These are phyloP conservation scores for Claviceps pazoutovae DNA, from an alignment of 2,329 filamentous ascomycete species.

Conservation along the genomic window DNA sequence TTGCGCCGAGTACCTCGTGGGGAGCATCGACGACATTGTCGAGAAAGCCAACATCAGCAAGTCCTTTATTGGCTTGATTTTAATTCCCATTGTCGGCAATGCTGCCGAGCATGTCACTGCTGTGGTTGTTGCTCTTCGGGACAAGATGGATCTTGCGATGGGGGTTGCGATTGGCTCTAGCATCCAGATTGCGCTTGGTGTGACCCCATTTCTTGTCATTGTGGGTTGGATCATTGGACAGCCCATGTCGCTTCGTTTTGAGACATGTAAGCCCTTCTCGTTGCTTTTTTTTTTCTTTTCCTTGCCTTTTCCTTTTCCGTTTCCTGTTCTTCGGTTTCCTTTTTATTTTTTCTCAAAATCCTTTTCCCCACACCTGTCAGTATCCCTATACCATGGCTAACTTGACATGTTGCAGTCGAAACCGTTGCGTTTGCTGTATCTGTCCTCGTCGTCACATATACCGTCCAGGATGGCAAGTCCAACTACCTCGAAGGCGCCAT, in stretches of 20 bases:
- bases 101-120: slow-evolving; percentile 73
- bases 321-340: too few relatives aligned
- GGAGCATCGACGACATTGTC: slow-evolving; percentile 61
- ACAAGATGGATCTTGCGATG: slow-evolving; percentile 64
- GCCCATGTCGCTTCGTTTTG: slow-evolving; percentile 67
- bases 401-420: slow-evolving; percentile 35
- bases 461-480: slow-evolving; percentile 66
- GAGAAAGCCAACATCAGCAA: slow-evolving; percentile 58
- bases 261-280: slow-evolving; percentile 31
- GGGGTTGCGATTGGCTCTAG: slow-evolving; percentile 71
- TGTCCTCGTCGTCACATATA: slow-evolving; percentile 62
- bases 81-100: slow-evolving; percentile 69
- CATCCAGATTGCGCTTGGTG: slow-evolving; percentile 70
- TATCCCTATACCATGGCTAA: not conserved
- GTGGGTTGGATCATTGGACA: slow-evolving; percentile 63
- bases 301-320: not conserved
- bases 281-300: too few relatives aligned
- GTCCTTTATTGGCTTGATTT: slow-evolving; percentile 66
- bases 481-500: slow-evolving; percentile 77
- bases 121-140: slow-evolving; percentile 61
- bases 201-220: slow-evolving; percentile 68
- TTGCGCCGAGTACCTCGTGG: slow-evolving; percentile 66
- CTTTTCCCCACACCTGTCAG: too few relatives aligned
- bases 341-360: too few relatives aligned
- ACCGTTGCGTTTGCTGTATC: slow-evolving; percentile 66